Conservation (phyloP, 176 grass and related monocot species). For the Cocos nucifera region DNA sequence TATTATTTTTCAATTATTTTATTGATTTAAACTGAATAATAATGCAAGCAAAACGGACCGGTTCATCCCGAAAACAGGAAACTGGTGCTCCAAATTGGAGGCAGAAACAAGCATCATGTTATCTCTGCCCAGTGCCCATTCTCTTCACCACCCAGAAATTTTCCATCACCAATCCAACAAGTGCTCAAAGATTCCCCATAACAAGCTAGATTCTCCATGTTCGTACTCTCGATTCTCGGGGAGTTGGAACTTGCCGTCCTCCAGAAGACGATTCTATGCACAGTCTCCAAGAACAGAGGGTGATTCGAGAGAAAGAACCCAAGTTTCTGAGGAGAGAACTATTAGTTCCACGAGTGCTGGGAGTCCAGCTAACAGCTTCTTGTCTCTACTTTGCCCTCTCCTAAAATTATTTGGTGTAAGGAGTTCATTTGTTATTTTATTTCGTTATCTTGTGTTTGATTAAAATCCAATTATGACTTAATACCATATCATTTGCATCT, state of each 20-base stretch:
- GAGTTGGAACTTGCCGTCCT: background rate
- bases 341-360: background rate
- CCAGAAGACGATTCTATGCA: conserved; percentile 5
- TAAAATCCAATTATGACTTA: too few species aligned
- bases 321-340: background rate
- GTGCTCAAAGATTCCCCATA: too few species aligned
- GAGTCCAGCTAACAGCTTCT: conserved; percentile 28
- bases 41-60: too few species aligned
- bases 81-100: too few species aligned
- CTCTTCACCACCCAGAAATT: background rate
- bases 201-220: too few species aligned
- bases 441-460: too few species aligned
- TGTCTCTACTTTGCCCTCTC: conserved; percentile 79
- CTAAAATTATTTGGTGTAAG: conserved; percentile 78
- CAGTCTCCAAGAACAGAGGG: conserved; percentile 21
- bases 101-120: background rate
- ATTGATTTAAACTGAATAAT: too few species aligned
- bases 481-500: too few species aligned
- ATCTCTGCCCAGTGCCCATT: background rate
- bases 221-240: too few species aligned
- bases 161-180: background rate
- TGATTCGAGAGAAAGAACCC: conserved; percentile 5
- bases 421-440: background rate
- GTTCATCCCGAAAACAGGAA: too few species aligned
- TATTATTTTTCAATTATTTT: too few species aligned